Evolutionary conservation across 257 asterid species (phyloP), one percentile per base, ranked within the genome.

Genomic region (Scutellaria galericulata): DNA sequence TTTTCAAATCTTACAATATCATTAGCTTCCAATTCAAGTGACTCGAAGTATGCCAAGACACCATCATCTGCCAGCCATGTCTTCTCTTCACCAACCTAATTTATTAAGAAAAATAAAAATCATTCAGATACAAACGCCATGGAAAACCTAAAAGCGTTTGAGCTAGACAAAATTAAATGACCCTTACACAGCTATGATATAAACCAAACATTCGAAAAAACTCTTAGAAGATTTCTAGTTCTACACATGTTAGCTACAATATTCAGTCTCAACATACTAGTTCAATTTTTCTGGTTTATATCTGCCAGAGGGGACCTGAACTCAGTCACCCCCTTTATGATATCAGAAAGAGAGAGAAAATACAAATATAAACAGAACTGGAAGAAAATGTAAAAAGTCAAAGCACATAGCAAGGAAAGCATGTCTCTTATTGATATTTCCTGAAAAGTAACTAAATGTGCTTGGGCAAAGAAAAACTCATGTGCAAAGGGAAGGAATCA

Each of bases 1-100:
- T 46, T 18, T 68, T 40, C 54, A 69, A 71, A 65, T 63, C 91
- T 85, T 87, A 95, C 99, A 59, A 83, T 79, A 65, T 83, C 96
- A 80, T 90, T 95, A 62, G 90, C 82, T 79, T 92, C 95, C 79
- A 92, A 64, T 77, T 92, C 86, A 72, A 95, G 87, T 10, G 96
- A 88, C 62, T 87, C 91, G 69, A 95, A 95, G 78, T 92, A 87
- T 61, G 83, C 86, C 90, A 92, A 66, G 73, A 83, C 80, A 51
- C 71, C 83, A 77, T 85, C 97, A 80, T 92, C 97, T 69, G 96
- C 92, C 87, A 95, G 82, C 99, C 99, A 95, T 14, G 96, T 84
- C 85, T 75, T 82, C 70, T 66, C 75, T 83, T 89, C 97, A 75
- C 73, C 84, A 80, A 77, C 87, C 98, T 92, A 78, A 67, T 59